phyloP scores from a whole-genome alignment of 169 alveolate species.

The Neospora caninum region DNA sequence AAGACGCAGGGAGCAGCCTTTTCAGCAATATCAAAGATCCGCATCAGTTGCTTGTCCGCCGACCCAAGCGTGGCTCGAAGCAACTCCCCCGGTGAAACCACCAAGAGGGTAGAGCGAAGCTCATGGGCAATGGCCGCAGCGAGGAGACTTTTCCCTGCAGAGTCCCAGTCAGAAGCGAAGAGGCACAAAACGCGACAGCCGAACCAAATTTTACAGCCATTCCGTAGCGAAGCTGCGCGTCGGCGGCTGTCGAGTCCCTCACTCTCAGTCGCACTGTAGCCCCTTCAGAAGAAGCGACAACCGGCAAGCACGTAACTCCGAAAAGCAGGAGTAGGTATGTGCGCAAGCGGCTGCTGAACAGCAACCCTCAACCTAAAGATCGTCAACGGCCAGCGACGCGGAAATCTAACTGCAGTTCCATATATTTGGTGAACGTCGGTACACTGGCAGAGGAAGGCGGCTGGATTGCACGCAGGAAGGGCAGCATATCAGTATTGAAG shows the following conservation, averaged over 20 bases:
- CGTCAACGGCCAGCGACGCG: too few species aligned
- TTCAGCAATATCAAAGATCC: neutral
- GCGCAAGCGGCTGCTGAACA: too few species aligned
- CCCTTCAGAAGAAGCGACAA: neutral
- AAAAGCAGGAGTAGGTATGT: too few species aligned
- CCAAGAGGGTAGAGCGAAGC: constrained; percentile 6
- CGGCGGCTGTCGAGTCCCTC: neutral
- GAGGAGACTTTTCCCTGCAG: constrained; percentile 7
- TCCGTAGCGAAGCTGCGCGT: neutral
- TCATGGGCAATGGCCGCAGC: constrained; percentile 30
- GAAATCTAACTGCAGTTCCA: too few species aligned
- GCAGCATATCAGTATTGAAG: too few species aligned
- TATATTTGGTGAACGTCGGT: too few species aligned
- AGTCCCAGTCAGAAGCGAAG: neutral
- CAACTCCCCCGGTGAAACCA: constrained; percentile 30
- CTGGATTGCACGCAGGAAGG: too few species aligned
- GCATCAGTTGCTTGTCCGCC: constrained; percentile 27
- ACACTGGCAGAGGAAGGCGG: too few species aligned
- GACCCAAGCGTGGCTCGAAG: constrained; percentile 21
- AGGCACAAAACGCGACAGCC: neutral
- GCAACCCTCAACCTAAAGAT: too few species aligned
- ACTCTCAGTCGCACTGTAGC: neutral
- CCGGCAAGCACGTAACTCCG: too few species aligned
- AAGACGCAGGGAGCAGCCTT: constrained; percentile 34
- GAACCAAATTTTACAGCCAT: neutral